Percentiles rank a stretch among this genome's conserved stretches.
phyloP scores from a whole-genome alignment of 345 rosid genomes.

The Eutrema yunnanense region DNA sequence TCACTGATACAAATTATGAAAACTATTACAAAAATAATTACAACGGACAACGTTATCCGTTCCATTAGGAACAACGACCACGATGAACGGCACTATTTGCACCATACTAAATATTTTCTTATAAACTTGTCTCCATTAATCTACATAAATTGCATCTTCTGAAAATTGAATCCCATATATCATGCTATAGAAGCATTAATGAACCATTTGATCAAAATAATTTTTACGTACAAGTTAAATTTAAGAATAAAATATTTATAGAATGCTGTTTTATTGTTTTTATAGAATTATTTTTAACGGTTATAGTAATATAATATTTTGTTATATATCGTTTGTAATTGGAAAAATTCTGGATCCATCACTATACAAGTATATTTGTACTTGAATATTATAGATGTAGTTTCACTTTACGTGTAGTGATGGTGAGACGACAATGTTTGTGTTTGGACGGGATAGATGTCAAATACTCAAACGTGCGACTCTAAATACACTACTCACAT shows the following conservation, averaged over 20 bases:
- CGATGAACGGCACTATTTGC: too few species aligned
- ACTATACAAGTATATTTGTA: neutral
- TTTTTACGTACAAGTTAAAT: neutral
- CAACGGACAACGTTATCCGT: too few species aligned
- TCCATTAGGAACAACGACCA: too few species aligned
- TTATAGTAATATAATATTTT: neutral
- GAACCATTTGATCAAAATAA: too few species aligned
- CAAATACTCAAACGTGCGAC: constrained; percentile 22
- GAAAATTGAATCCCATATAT: too few species aligned
- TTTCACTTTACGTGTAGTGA: constrained; percentile 11
- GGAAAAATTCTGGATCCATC: neutral
- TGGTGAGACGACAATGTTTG: constrained; percentile 26
- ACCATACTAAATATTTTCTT: too few species aligned
- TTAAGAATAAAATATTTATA: neutral
- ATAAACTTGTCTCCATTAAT: too few species aligned
- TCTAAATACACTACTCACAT: neutral
- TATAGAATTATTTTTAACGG: neutral
- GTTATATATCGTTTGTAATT: neutral
- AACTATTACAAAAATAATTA: too few species aligned
- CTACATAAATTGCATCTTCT: too few species aligned
- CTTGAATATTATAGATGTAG: neutral
- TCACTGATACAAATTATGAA: too few species aligned
- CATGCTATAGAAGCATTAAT: too few species aligned
- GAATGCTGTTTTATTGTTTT: neutral
- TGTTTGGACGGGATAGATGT: constrained; percentile 18